Evolutionary conservation across 176 grass and related monocot genomes (phyloP).

Genomic region (Aegilops umbellulata): DNA sequence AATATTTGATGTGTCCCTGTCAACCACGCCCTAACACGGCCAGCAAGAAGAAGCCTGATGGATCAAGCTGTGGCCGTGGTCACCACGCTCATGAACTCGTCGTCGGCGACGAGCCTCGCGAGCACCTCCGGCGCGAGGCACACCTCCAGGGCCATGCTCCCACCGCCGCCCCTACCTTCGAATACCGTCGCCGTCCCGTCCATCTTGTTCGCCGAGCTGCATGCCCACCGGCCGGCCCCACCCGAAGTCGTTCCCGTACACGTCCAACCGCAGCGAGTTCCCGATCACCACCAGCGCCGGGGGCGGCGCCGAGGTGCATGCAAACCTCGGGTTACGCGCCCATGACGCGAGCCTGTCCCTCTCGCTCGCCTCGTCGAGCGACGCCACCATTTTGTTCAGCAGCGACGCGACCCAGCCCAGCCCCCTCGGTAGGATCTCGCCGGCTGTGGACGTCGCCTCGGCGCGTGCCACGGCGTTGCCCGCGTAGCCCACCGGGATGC

Average conservation of each 20-base stretch:
- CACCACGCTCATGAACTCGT: too few species aligned
- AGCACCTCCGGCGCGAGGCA: not conserved
- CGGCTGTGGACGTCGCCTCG: not conserved
- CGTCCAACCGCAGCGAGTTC: not conserved
- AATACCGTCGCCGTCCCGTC: constrained; percentile 23
- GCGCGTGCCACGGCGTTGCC: constrained; percentile 25
- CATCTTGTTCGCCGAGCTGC: constrained; percentile 11
- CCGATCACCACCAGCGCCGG: not conserved
- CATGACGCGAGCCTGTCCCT: not conserved
- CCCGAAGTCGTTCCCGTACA: too few species aligned
- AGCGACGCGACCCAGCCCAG: constrained; percentile 21
- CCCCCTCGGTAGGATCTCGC: constrained; percentile 13
- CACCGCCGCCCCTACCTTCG: not conserved
- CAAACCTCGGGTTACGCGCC: not conserved
- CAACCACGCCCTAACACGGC: too few species aligned
- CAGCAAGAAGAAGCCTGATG: too few species aligned
- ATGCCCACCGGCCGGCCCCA: constrained; percentile 30
- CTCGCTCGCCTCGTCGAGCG: not conserved
- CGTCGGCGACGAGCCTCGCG: too few species aligned
- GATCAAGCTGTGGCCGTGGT: too few species aligned
- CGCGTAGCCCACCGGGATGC: constrained; percentile 5
- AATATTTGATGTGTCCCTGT: too few species aligned
- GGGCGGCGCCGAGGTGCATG: not conserved
- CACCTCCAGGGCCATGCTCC: too few species aligned
- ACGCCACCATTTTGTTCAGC: constrained; percentile 20